Conservation (phyloP, 148 eudicot genomes). For the Bassia scoparia region DNA sequence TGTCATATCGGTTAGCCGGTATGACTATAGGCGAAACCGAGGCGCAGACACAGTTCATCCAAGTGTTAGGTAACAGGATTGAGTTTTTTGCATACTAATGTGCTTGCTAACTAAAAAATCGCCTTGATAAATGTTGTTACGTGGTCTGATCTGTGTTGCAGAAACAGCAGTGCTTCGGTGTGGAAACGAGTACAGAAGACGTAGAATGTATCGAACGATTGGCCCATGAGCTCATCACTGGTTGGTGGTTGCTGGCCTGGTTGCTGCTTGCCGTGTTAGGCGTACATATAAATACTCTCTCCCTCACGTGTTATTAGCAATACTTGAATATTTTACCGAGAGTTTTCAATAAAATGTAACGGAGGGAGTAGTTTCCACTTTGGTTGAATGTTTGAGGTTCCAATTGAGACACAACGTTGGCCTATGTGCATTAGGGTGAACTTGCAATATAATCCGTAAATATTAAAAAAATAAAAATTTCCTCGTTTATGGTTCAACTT, state of each 20-base stretch:
- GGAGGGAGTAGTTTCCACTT: no score
- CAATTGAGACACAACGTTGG: no score
- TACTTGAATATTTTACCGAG: no score
- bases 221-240: not conserved
- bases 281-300: no score
- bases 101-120: not conserved
- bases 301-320: no score
- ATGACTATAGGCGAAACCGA: constrained; percentile 6
- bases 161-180: not conserved
- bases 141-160: not conserved
- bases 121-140: not conserved
- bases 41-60: not conserved
- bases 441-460: no score
- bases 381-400: no score
- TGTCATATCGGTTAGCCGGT: constrained; percentile 19
- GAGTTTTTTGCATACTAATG: not conserved
- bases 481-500: no score
- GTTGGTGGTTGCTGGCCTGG: not conserved
- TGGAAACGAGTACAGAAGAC: not conserved
- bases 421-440: no score
- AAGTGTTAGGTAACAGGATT: not conserved
- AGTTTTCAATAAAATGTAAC: no score
- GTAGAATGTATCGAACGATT: not conserved
- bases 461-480: no score
- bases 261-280: no score